Percentiles rank a stretch among this genome's conserved stretches.
Conservation (phyloP, 2,329 filamentous ascomycete genomes). For the Tolypocladium nubicola region DNA sequence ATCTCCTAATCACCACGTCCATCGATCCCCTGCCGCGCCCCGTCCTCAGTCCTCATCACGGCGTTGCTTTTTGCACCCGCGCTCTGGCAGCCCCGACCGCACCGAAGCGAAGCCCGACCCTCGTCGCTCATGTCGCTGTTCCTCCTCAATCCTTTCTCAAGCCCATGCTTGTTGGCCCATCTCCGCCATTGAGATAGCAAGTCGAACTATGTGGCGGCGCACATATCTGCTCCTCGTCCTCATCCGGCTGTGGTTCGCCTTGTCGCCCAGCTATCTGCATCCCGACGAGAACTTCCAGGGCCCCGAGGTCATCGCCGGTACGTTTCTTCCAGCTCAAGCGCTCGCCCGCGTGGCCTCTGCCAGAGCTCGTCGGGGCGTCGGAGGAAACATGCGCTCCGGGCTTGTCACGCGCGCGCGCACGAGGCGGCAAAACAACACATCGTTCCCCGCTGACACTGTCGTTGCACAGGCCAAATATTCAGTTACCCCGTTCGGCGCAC, state of each 20-base stretch:
- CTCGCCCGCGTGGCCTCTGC: neutral
- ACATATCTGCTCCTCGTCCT: slow-evolving; percentile 76
- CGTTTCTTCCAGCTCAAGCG: slow-evolving; percentile 18
- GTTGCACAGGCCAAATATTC: slow-evolving; percentile 69
- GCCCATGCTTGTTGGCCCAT: slow-evolving; percentile 16
- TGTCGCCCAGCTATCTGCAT: slow-evolving; percentile 92
- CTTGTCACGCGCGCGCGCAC: neutral
- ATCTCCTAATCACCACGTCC: neutral
- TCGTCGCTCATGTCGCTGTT: slow-evolving; percentile 9
- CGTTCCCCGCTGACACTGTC: neutral
- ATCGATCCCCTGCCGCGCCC: neutral
- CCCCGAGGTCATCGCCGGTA: slow-evolving; percentile 93
- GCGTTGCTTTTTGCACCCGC: neutral
- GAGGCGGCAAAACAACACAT: neutral
- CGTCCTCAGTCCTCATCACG: neutral
- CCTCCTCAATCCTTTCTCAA: slow-evolving; percentile 5
- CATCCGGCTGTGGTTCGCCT: slow-evolving; percentile 84
- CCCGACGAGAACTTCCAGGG: slow-evolving; percentile 99
- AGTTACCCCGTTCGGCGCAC: slow-evolving; percentile 81
- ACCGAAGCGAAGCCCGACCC: neutral
- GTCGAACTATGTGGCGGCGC: slow-evolving; percentile 71
- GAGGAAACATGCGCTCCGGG: neutral
- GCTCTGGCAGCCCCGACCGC: neutral
- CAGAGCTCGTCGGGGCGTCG: neutral
- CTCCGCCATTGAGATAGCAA: slow-evolving; percentile 3